These are phyloP conservation scores for Geranomyces variabilis DNA, from an alignment of 192 early-diverging fungal species.

Conservation along the genomic window DNA sequence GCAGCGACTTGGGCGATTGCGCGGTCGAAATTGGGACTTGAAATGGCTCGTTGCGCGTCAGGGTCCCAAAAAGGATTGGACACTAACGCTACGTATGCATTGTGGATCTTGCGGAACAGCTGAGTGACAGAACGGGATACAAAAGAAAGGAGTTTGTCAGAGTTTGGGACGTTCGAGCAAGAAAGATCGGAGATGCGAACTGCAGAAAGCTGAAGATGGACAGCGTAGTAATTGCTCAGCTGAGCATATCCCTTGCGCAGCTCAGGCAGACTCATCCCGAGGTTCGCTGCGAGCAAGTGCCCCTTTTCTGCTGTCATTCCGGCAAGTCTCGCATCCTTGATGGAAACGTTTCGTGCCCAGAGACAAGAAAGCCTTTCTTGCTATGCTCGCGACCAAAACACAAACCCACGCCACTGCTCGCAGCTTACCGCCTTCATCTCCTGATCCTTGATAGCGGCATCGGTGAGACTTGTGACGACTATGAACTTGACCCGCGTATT, in stretches of 20 bases:
- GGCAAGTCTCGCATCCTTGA: not conserved
- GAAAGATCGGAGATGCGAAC: too few relatives aligned
- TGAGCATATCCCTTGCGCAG: too few relatives aligned
- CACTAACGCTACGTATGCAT: slow-evolving; percentile 75
- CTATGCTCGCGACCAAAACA: too few relatives aligned
- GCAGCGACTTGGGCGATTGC: slow-evolving; percentile 42
- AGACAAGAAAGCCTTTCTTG: not conserved
- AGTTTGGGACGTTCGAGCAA: too few relatives aligned
- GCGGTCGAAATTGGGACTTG: slow-evolving; percentile 55
- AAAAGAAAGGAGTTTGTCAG: slow-evolving; percentile 5
- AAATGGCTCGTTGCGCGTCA: slow-evolving; percentile 59
- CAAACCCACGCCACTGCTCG: not conserved
- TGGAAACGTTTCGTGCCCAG: too few relatives aligned
- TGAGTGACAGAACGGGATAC: slow-evolving; percentile 26
- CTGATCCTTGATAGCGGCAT: slow-evolving; percentile 75
- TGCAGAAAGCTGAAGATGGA: too few relatives aligned
- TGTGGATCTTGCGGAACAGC: slow-evolving; percentile 82
- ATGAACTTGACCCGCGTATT: slow-evolving; percentile 81
- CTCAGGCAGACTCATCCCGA: too few relatives aligned
- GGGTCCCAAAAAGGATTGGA: slow-evolving; percentile 87
- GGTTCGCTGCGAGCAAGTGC: too few relatives aligned
- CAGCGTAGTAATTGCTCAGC: too few relatives aligned
- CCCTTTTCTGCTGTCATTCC: too few relatives aligned
- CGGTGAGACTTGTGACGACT: slow-evolving; percentile 48
- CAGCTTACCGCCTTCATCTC: slow-evolving; percentile 75